Evolutionary conservation across 148 eudicot species (phyloP), one percentile per base, ranked within the genome.

Genomic region (Arctostaphylos glauca): DNA sequence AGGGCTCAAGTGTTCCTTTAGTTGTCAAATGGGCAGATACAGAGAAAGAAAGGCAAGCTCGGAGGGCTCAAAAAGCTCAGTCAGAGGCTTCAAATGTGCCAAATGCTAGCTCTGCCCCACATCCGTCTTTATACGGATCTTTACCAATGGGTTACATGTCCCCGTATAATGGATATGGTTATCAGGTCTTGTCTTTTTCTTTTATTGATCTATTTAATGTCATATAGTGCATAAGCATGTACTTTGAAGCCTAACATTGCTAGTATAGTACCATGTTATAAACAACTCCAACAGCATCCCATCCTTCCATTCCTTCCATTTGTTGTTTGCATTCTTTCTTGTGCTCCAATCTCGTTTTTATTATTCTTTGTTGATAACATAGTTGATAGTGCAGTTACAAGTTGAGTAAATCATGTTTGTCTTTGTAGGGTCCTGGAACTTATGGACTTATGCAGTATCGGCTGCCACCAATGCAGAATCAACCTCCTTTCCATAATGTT

Each of bases 11-110:
- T 67, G 88, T 94, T 70, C 98, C 98, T 72, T 91, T 94, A 86
- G 98, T 95, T 80, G 96, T 95, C 71, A 95, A 95, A 85, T 94
- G 98, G 98, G 98, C 98, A 21, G 98, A 94, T 88, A 95, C 98
- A 38, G 98, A 95, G 83, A 95, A 92, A 86, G 98, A 95, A 90
- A 92, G 98, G 83, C 93, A 91, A 82, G 94, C 94, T 86, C 89
- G 98, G 82, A 89, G 88, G 88, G 91, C 91, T 88, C 98, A 94
- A 83, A 95, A 95, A 83, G 90, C 89, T 67, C 90, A 89, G 50
- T 90, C 92, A 13, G 91, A 81, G 77, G 87, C 88, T 78, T 83
- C 92, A 64, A 87, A 82, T 86, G 76, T 84, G 80, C 86, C 89
- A 80, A 92, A 89, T 85, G 75, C 80, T 58, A 91, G 89, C 86